A percentile compares a stretch with the other conserved stretches of the same genome.
These are phyloP conservation scores for Oryza australiensis DNA, from an alignment of 176 grass and related monocot species.

Conservation along the genomic window DNA sequence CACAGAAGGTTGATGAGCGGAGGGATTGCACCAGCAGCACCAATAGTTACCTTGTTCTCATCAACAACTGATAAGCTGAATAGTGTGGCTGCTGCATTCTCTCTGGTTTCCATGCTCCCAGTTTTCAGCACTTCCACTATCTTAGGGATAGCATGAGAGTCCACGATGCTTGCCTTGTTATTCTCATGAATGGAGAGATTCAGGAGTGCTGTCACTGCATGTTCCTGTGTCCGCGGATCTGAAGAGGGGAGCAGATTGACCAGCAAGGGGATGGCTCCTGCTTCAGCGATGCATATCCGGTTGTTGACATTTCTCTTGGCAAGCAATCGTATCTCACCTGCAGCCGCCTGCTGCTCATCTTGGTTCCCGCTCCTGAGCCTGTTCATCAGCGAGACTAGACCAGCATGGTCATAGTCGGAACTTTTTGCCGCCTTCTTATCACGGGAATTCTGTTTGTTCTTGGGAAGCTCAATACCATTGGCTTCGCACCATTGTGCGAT, in stretches of 20 bases:
- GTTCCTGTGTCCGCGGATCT: constrained; percentile 84
- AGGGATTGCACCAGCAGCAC: constrained; percentile 79
- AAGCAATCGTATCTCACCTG: constrained; percentile 88
- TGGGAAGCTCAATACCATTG: constrained; percentile 83
- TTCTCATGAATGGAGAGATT: constrained; percentile 94
- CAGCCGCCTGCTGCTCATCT: constrained; percentile 80
- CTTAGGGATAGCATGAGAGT: constrained; percentile 74
- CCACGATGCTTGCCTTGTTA: constrained; percentile 83
- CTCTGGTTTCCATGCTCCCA: constrained; percentile 94
- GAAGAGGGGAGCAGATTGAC: constrained; percentile 79
- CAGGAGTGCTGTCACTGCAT: constrained; percentile 88
- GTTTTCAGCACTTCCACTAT: constrained; percentile 85
- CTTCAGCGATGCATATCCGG: constrained; percentile 84
- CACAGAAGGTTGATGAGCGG: constrained; percentile 76
- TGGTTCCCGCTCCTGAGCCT: constrained; percentile 63
- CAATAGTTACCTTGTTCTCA: constrained; percentile 82
- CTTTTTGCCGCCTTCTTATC: constrained; percentile 59
- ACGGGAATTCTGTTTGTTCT: constrained; percentile 47
- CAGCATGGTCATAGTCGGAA: constrained; percentile 66
- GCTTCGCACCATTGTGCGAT: constrained; percentile 96
- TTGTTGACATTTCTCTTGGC: constrained; percentile 96
- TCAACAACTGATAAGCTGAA: constrained; percentile 94
- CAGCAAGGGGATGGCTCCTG: constrained; percentile 78
- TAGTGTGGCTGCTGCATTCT: constrained; percentile 89
- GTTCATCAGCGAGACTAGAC: constrained; percentile 63